Evolutionary conservation across 768 basidiomycete species (phyloP), one percentile per base, ranked within the genome.

Genomic region (Phaeotremella fagi): DNA sequence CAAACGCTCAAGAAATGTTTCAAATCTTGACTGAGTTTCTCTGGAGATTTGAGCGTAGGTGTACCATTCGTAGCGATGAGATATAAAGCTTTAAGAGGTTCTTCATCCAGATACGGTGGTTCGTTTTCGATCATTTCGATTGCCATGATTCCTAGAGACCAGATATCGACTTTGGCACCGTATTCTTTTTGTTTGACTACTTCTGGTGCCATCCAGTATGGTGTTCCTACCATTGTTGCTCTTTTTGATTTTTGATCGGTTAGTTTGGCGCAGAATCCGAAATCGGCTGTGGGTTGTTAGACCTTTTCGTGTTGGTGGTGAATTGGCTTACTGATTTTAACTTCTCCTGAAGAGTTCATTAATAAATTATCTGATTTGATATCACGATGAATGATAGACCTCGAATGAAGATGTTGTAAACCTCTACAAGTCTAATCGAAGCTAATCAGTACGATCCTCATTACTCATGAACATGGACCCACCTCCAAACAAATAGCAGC

Each of bases 201-300:
- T 73, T 97, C 92, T 0, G 92, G 92, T 0, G 92, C 92, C 92
- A 97, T 95, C 92, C 92, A 97, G 73, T 97, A 97, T 1, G 92
- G 92, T 0, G 92, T 95, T 2, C 92, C 92, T 45, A 97, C 91
- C 92, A 97, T 97, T 29, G 92, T 95, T 29, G 91, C 94, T 24
- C 92, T 85, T 77, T 95, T 95, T 3, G 90, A 91, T 74, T 94
- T 95, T 76, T 94, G 88, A 66, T 92, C 90, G 1, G 91, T 92
- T 25, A 97, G 80, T 73, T 94, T 92, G 52, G 91, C 91, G 61
- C 90, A 94, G 79, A 94, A 95, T 41, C 91, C 91, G 68, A 97
- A 97, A 72, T 94, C 91, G 67, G 91, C 91, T 95, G 28, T 20
- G 14, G 24, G 22, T 18, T 24, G 36, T 9, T 38, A 18, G 20